These are phyloP conservation scores for Boletellus sp. DNA, from an alignment of 1,284 basidiomycete species.

Conservation along the genomic window DNA sequence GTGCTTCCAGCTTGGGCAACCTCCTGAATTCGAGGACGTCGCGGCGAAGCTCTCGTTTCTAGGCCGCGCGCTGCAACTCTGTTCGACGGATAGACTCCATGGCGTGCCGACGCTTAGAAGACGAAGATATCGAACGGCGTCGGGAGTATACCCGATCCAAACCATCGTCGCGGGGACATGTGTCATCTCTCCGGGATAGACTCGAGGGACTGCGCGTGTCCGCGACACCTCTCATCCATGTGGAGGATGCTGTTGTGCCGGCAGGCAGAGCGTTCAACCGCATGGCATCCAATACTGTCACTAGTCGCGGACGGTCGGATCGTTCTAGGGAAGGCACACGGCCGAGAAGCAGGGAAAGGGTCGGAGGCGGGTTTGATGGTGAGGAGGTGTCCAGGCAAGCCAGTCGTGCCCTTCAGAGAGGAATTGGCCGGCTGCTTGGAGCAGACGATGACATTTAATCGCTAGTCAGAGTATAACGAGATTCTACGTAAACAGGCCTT, in stretches of 20 bases:
- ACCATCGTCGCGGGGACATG: constrained; percentile 23
- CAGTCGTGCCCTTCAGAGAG: constrained; percentile 69
- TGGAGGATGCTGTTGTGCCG: constrained; percentile 69
- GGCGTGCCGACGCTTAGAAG: constrained; percentile 73
- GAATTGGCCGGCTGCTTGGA: constrained; percentile 85
- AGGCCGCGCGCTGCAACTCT: constrained; percentile 84
- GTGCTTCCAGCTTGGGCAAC: constrained; percentile 81
- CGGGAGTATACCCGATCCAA: constrained; percentile 36
- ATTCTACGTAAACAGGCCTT: too few species aligned
- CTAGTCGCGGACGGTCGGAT: constrained; percentile 47
- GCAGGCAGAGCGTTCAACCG: constrained; percentile 70
- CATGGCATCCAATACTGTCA: constrained; percentile 63
- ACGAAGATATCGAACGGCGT: constrained; percentile 54
- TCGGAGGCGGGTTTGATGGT: constrained; percentile 41
- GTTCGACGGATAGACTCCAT: constrained; percentile 73
- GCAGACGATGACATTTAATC: constrained; percentile 51
- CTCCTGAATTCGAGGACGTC: constrained; percentile 69
- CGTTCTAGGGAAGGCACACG: constrained; percentile 41
- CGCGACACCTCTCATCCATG: constrained; percentile 57
- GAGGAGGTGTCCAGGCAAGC: constrained; percentile 71
- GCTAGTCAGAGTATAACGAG: too few species aligned
- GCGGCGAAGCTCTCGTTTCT: constrained; percentile 67
- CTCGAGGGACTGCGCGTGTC: constrained; percentile 63
- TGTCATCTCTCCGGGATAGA: constrained; percentile 54
- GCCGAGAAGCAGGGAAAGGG: constrained; percentile 41